phyloP scores from a whole-genome alignment of 495 filamentous ascomycete genomes.

The Penicillium subrubescens region DNA sequence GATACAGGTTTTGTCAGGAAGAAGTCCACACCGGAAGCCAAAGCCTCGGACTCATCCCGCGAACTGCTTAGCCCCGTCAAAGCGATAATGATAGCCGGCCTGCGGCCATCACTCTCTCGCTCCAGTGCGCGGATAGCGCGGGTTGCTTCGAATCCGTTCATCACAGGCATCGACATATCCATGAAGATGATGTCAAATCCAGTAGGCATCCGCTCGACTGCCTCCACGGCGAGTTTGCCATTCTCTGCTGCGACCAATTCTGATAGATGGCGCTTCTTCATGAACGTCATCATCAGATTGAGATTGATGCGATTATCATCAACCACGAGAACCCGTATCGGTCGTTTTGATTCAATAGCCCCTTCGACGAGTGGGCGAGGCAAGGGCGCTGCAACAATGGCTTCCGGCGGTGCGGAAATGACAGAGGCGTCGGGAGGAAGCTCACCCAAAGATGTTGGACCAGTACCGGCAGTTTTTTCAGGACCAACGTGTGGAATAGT shows the following conservation, averaged over 20 bases:
- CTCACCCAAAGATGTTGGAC: neutral
- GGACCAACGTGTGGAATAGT: neutral
- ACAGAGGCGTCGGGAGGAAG: conserved; percentile 5
- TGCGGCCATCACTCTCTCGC: conserved; percentile 37
- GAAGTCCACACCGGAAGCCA: conserved; percentile 67
- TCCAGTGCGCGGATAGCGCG: conserved; percentile 67
- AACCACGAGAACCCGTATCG: conserved; percentile 59
- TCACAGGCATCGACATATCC: conserved; percentile 78
- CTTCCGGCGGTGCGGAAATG: conserved; percentile 8
- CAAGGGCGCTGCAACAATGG: conserved; percentile 14
- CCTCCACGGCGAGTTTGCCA: conserved; percentile 54
- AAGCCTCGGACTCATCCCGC: conserved; percentile 65
- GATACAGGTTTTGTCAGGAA: conserved; percentile 75
- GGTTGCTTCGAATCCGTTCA: conserved; percentile 76
- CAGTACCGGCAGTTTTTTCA: neutral
- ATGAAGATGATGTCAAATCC: conserved; percentile 62
- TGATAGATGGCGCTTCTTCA: conserved; percentile 51
- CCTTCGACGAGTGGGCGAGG: conserved; percentile 11
- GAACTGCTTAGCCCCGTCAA: conserved; percentile 68
- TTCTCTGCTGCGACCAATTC: conserved; percentile 51
- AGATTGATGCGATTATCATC: conserved; percentile 80
- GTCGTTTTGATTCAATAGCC: neutral
- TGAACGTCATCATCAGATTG: conserved; percentile 64
- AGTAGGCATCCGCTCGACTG: conserved; percentile 40
- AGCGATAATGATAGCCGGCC: conserved; percentile 63